phyloP scores from a whole-genome alignment of 1,139 yeast species.

The Sugiyamaella grinbergsii region DNA sequence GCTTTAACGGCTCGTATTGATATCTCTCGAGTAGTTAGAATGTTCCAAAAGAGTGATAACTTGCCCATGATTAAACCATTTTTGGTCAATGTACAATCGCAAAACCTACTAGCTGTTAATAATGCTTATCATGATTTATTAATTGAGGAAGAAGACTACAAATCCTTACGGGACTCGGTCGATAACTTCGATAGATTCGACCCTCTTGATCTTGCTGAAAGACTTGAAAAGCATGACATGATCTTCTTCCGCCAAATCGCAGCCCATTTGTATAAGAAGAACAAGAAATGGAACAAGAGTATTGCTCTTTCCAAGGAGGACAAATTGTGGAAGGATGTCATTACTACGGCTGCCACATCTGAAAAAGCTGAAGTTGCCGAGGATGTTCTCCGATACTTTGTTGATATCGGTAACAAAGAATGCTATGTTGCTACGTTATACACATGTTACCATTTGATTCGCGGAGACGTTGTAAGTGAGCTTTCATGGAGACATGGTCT shows the following conservation, averaged over 20 bases:
- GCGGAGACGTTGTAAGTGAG: slow-evolving; percentile 83
- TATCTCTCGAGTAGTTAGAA: slow-evolving; percentile 90
- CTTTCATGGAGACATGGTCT: slow-evolving; percentile 87
- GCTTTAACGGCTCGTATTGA: slow-evolving; percentile 91
- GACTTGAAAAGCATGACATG: slow-evolving; percentile 87
- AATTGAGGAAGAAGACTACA: slow-evolving; percentile 95
- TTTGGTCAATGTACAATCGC: slow-evolving; percentile 84
- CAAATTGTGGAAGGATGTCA: slow-evolving; percentile 92
- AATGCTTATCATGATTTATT: slow-evolving; percentile 93
- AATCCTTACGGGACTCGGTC: slow-evolving; percentile 81
- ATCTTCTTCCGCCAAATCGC: slow-evolving; percentile 95
- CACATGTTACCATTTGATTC: slow-evolving; percentile 78
- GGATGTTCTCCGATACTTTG: slow-evolving; percentile 86
- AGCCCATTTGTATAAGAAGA: slow-evolving; percentile 89
- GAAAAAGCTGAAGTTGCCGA: slow-evolving; percentile 80
- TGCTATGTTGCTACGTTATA: slow-evolving; percentile 90
- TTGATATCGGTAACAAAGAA: slow-evolving; percentile 96
- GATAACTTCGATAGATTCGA: slow-evolving; percentile 91
- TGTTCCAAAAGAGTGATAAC: slow-evolving; percentile 94
- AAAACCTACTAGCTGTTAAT: slow-evolving; percentile 89
- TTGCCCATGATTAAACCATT: slow-evolving; percentile 95
- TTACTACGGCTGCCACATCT: slow-evolving; percentile 88
- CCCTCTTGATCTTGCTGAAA: slow-evolving; percentile 85
- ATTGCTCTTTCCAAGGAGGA: slow-evolving; percentile 87
- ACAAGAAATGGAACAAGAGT: slow-evolving; percentile 90